Evolutionary conservation across 1,284 basidiomycete species (phyloP).

Genomic region (Ustilago nuda): DNA sequence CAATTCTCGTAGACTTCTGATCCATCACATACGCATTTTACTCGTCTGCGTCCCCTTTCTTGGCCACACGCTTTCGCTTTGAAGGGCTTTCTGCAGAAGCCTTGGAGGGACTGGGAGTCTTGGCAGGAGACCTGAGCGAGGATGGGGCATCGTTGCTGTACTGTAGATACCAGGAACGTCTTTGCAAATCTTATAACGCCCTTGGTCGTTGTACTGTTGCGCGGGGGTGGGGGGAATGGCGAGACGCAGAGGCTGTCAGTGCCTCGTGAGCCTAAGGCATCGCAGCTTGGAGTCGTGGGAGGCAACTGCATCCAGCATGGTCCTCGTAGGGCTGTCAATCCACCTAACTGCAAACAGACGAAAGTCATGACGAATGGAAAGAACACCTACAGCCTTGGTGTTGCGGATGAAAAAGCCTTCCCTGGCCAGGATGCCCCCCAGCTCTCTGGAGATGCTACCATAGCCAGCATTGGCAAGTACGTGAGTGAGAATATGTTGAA

Average conservation of each 20-base stretch:
- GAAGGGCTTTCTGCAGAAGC: constrained; percentile 9
- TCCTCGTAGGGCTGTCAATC: background rate
- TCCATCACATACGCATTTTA: background rate
- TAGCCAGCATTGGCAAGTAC: constrained; percentile 15
- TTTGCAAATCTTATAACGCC: constrained; percentile 32
- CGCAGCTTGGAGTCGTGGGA: background rate
- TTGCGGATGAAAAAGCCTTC: constrained; percentile 15
- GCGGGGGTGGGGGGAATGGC: background rate
- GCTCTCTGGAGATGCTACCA: constrained; percentile 10
- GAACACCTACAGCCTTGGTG: constrained; percentile 8
- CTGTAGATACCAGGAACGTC: constrained; percentile 24
- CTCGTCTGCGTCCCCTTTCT: constrained; percentile 1
- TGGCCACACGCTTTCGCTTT: constrained; percentile 23
- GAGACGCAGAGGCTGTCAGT: background rate
- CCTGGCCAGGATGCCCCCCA: constrained; percentile 11
- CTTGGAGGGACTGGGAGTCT: background rate
- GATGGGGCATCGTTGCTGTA: constrained; percentile 5
- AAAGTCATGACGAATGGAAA: background rate
- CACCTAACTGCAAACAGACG: background rate
- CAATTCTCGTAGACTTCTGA: background rate
- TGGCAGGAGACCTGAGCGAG: background rate
- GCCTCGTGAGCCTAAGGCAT: background rate
- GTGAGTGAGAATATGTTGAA: constrained; percentile 26
- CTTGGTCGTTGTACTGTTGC: constrained; percentile 23
- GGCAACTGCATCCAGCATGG: background rate